phyloP scores from a whole-genome alignment of 768 basidiomycete species.

The Calvatia gigantea region DNA sequence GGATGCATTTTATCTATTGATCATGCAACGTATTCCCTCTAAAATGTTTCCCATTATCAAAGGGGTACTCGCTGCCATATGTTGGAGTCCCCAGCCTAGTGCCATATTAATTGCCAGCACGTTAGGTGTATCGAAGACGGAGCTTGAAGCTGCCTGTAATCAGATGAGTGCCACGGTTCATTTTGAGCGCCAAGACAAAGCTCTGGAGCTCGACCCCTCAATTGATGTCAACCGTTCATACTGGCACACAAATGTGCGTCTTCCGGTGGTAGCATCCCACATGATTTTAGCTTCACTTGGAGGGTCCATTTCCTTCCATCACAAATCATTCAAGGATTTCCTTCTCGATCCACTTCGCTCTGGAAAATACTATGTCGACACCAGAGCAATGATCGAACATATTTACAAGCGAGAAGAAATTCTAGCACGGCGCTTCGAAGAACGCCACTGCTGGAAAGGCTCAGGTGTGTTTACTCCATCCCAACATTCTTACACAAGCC shows the following conservation, averaged over 20 bases:
- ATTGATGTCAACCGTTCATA: not conserved
- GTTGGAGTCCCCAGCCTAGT: not conserved
- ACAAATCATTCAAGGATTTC: conserved; percentile 8
- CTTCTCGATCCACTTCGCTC: not conserved
- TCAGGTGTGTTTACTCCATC: no score
- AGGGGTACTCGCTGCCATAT: not conserved
- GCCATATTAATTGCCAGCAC: not conserved
- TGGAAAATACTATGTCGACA: not conserved
- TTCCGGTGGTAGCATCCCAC: not conserved
- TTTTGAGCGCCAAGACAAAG: not conserved
- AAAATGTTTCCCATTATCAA: not conserved
- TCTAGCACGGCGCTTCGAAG: not conserved
- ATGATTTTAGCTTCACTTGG: not conserved
- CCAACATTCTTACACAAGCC: no score
- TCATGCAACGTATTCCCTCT: not conserved
- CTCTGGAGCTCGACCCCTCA: not conserved
- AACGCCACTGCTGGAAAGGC: no score
- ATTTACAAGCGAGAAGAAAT: no score
- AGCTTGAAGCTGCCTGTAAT: not conserved
- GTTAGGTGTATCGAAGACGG: not conserved
- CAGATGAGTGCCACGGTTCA: not conserved
- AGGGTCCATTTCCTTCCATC: not conserved
- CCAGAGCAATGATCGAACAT: no score
- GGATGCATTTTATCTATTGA: not conserved
- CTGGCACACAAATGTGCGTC: no score